Conservation (phyloP, 148 eudicot genomes). For the Drosera capensis region DNA sequence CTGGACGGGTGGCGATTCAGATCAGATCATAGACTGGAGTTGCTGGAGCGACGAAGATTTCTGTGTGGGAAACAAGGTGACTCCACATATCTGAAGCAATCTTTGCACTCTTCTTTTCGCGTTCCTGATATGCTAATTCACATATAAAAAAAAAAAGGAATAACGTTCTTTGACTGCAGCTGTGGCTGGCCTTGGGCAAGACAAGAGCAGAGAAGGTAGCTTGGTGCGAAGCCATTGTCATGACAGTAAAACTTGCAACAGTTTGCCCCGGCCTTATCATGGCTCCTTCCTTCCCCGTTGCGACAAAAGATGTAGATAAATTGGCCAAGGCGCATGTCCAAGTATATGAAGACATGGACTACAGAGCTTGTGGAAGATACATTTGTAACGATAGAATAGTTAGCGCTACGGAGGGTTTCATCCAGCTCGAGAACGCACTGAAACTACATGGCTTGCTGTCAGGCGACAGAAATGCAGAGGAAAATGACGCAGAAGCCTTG, state of each 20-base stretch:
- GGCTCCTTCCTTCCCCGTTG: constrained; percentile 18
- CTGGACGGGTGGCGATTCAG: constrained; percentile 5
- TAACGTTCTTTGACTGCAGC: too few species aligned
- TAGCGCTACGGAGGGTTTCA: constrained; percentile 4
- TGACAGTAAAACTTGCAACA: constrained; percentile 17
- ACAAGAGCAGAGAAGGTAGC: constrained; percentile 22
- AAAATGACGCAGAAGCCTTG: neutral
- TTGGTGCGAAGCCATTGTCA: constrained; percentile 11
- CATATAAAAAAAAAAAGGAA: too few species aligned
- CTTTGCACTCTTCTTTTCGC: too few species aligned
- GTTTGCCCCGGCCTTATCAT: constrained; percentile 17
- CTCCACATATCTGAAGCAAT: too few species aligned
- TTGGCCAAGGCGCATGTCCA: constrained; percentile 14
- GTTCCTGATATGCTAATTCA: too few species aligned
- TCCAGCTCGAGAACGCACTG: constrained; percentile 11
- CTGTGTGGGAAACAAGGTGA: constrained; percentile 20
- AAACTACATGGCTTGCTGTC: constrained; percentile 7
- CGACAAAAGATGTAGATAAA: constrained; percentile 9
- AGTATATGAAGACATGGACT: constrained; percentile 16
- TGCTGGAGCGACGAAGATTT: constrained; percentile 20
- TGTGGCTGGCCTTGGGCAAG: constrained; percentile 25
- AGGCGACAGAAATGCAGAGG: constrained; percentile 4
- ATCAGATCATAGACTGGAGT: constrained; percentile 8
- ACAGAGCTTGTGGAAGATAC: constrained; percentile 16
- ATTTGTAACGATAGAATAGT: constrained; percentile 10